Percentiles rank a stretch among this genome's conserved stretches.
Evolutionary conservation across 2,329 filamentous ascomycete species (phyloP).

Genomic region (Colletotrichum sp.): DNA sequence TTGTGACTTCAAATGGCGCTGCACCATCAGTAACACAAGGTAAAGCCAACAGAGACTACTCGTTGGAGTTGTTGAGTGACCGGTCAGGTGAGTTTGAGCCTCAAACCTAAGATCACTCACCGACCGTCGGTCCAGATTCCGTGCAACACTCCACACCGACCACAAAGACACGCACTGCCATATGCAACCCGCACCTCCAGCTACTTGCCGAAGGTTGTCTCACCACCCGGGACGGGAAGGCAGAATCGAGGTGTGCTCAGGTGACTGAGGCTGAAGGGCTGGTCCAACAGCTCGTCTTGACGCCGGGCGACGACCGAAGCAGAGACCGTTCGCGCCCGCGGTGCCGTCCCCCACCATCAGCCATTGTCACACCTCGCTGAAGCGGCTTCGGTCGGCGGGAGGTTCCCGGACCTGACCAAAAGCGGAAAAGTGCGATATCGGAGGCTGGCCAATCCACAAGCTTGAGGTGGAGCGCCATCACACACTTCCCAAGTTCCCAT

Average conservation of each 20-base stretch:
- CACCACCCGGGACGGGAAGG: neutral
- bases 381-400: conserved; percentile 11
- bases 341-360: neutral
- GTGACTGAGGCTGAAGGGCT: conserved; percentile 12
- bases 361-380: conserved; percentile 16
- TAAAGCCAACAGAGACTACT: neutral
- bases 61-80: neutral
- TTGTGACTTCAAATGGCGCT: conserved; percentile 3
- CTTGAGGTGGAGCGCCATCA: neutral
- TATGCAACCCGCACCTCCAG: neutral
- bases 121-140: neutral
- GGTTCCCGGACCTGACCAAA: neutral
- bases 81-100: conserved; percentile 19
- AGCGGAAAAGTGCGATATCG: conserved; percentile 13
- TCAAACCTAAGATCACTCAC: conserved; percentile 6
- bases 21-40: neutral
- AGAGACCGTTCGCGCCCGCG: conserved; percentile 17
- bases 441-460: conserved; percentile 7
- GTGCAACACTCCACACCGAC: conserved; percentile 1
- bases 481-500: neutral
- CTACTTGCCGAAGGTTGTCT: conserved; percentile 1
- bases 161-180: neutral
- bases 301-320: conserved; percentile 8
- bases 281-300: neutral
- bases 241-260: neutral